Evolutionary conservation across 169 alveolate species (phyloP), one percentile per base, ranked within the genome.

Genomic region (Cryptosporidium tyzzeri): DNA sequence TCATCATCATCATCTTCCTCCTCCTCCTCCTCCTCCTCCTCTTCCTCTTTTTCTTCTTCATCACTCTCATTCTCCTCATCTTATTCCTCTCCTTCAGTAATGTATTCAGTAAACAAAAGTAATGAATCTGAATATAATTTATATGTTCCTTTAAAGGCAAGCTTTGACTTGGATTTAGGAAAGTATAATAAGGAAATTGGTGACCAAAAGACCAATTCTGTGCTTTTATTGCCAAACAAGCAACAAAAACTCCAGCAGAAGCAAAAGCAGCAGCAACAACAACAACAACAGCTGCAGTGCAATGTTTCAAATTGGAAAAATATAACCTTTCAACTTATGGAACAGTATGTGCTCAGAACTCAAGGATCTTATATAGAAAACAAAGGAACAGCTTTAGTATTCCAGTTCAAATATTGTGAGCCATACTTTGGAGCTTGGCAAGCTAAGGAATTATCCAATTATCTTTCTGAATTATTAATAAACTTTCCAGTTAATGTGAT

Each of bases 301-400:
- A 75, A 53, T 44, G 92, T 86, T 67, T 70, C 84, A 84, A 84
- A 93, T 39, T 93, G 95, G 93, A 86, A 93, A 80, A 69, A 86
- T 4, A 84, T 92, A 33, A 93, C 95, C 14, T 37, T 91, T 37
- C 92, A 87, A 86, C 86, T 93, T 48, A 91, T 93, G 94, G 87
- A 80, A 70, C 94, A 93, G 85, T 93, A 93, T 71, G 96, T 93
- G 12, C 86, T 69, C 23, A 71, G 97, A 35, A 95, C 97, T 0
- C 97, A 95, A 65, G 97, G 97, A 3, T 92, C 96, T 67, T 95
- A 93, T 91, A 86, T 95, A 71, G 97, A 95, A 80, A 92, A 93
- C 65, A 94, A 94, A 93, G 97, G 94, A 26, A 73, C 92, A 33
- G 92, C 94, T 48, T 80, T 94, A 45, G 95, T 94, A 39, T 95